phyloP scores from a whole-genome alignment of 1,284 basidiomycete genomes.

The Leccinum pachyderme region DNA sequence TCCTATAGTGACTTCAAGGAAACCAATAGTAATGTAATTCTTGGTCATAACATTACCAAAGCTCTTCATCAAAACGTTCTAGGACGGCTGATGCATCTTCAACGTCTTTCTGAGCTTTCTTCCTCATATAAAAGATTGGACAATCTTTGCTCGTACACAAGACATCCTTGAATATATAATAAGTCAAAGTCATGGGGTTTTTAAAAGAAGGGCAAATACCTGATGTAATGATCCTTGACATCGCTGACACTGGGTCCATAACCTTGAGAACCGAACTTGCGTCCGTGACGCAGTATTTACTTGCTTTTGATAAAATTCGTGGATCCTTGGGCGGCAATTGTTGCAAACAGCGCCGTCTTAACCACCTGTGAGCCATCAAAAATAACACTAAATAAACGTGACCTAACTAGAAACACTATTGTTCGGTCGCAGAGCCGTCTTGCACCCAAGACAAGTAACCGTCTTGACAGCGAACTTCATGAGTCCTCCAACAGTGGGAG shows the following conservation, averaged over 20 bases:
- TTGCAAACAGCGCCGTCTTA: slow-evolving; percentile 89
- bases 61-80: slow-evolving; percentile 78
- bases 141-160: slow-evolving; percentile 97
- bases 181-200: slow-evolving; percentile 1
- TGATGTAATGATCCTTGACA: slow-evolving; percentile 96
- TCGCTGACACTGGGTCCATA: slow-evolving; percentile 97
- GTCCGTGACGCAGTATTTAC: slow-evolving; percentile 68
- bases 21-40: background rate
- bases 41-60: slow-evolving; percentile 44
- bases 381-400: background rate
- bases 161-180: slow-evolving; percentile 66
- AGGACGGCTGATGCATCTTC: slow-evolving; percentile 76
- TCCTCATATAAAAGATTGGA: slow-evolving; percentile 97
- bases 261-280: slow-evolving; percentile 86
- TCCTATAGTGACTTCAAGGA: background rate
- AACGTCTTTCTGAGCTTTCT: slow-evolving; percentile 95
- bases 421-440: slow-evolving; percentile 74
- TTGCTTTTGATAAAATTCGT: slow-evolving; percentile 92
- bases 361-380: slow-evolving; percentile 10
- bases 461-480: slow-evolving; percentile 98
- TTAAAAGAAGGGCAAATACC: slow-evolving; percentile 41
- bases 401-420: slow-evolving; percentile 67
- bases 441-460: slow-evolving; percentile 90
- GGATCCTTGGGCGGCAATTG: slow-evolving; percentile 82
- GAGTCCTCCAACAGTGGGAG: slow-evolving; percentile 88